Percentiles rank a stretch among this genome's conserved stretches.
Evolutionary conservation across 2,329 filamentous ascomycete genomes (phyloP).

Genomic region (Gaeumannomyces tritici): DNA sequence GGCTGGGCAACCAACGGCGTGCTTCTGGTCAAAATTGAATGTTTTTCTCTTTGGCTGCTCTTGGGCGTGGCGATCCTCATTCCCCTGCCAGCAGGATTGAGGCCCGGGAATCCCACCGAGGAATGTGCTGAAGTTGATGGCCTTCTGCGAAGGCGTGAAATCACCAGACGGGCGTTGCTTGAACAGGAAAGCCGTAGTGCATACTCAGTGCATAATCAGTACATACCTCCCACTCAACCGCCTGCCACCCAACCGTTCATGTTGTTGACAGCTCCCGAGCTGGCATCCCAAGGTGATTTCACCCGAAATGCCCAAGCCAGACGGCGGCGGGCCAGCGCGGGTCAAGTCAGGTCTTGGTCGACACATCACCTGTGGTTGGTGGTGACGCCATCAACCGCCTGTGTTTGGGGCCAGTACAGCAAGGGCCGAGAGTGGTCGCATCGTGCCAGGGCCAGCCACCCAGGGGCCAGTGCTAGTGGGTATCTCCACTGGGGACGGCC

Average conservation of each 20-base stretch:
- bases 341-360: too few relatives aligned
- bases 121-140: background rate
- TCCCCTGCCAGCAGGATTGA: background rate
- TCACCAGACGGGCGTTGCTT: background rate
- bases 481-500: background rate
- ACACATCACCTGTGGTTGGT: background rate
- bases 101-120: background rate
- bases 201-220: too few relatives aligned
- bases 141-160: background rate
- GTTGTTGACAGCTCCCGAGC: background rate
- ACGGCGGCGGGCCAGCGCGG: background rate
- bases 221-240: background rate
- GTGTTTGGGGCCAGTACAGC: background rate
- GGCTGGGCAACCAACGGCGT: background rate
- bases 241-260: background rate
- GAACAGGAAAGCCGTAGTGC: background rate
- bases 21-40: too few relatives aligned
- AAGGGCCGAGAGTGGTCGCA: background rate
- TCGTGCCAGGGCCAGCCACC: background rate
- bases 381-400: background rate
- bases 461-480: background rate
- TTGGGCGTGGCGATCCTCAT: background rate
- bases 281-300: too few relatives aligned
- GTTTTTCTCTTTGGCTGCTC: too few relatives aligned
- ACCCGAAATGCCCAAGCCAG: background rate